phyloP scores from a whole-genome alignment of 495 filamentous ascomycete genomes.

The Lasiosphaeris hirsuta region DNA sequence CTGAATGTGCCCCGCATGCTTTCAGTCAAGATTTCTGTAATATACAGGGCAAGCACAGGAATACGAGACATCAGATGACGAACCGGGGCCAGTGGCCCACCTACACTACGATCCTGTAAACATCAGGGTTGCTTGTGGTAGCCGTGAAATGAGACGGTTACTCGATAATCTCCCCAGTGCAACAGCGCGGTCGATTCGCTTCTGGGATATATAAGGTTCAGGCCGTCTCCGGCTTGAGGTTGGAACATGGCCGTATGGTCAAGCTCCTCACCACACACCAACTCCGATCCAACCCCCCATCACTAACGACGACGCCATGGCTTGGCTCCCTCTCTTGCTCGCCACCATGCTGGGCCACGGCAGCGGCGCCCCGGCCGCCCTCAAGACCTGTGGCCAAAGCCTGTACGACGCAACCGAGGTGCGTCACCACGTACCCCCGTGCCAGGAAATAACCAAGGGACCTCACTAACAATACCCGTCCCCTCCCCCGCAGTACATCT shows the following conservation, averaged over 20 bases:
- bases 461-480: not conserved
- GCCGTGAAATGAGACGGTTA: no score
- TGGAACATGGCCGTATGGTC: not conserved
- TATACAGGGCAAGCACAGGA: no score
- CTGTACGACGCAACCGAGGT: conserved; percentile 32
- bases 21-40: no score
- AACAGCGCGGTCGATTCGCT: no score
- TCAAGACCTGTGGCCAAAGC: conserved; percentile 24
- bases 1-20: no score
- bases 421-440: not conserved
- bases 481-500: conserved; percentile 29
- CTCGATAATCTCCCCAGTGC: no score
- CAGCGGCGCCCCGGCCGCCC: conserved; percentile 12
- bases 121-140: no score
- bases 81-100: no score
- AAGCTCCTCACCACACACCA: not conserved
- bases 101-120: no score
- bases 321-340: conserved; percentile 12
- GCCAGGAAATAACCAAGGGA: not conserved
- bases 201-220: no score
- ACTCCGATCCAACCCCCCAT: not conserved
- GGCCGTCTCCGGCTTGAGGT: no score
- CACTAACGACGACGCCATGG: conserved; percentile 13
- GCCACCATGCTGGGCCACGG: conserved; percentile 18
- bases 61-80: no score